Evolutionary conservation across 2,329 filamentous ascomycete species (phyloP), one percentile per base, ranked within the genome.

Genomic region (Sporothrix inflata): DNA sequence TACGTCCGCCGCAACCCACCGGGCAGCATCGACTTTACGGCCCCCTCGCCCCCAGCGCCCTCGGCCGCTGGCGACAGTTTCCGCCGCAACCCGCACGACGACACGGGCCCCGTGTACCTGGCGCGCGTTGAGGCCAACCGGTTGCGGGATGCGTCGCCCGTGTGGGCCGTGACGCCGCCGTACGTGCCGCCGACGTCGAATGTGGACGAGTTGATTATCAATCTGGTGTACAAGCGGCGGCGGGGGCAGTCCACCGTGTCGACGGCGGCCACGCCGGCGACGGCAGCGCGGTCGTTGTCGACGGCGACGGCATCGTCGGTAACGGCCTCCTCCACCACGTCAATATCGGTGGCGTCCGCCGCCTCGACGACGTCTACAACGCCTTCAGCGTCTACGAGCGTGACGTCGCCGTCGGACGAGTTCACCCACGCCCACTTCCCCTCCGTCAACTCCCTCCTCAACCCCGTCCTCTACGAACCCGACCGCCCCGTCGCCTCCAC

Each of bases 391-490:
- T 30, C 57, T n/a, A n/a, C n/a, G n/a, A 11, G 19, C n/a, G 11
- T 60, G 9, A 24, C 42, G 4, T 40, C 57, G 11, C 60, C 70
- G 8, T 30, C 51, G 5, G 67, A 72, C 27, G 53, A 69, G 49
- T 38, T 65, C 30, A 19, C 45, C 8, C 71, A 68, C 14, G 61
- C 61, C 12, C 40, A 65, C 38, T 66, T 71, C 24, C 69, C 69
- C 9, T 71, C 71, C 21, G 71, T 73, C 24, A 19, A 47, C 68
- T 60, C 73, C 14, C 71, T 74, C 55, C 71, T 74, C 21, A 74
- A 74, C 27, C 73, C 67, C 2, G 69, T 69, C 21, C 71, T 69
- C 27, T 30, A 67, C 49, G 51, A 72, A 21, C 60, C 40, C 21
- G 45, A 61, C 57, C n/a, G n/a, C 27, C 53, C 68, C 16, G 42